Percentiles rank a stretch among this genome's conserved stretches.
These are phyloP conservation scores for Ganoderma meredithae DNA, from an alignment of 1,284 basidiomycete genomes.

Conservation along the genomic window DNA sequence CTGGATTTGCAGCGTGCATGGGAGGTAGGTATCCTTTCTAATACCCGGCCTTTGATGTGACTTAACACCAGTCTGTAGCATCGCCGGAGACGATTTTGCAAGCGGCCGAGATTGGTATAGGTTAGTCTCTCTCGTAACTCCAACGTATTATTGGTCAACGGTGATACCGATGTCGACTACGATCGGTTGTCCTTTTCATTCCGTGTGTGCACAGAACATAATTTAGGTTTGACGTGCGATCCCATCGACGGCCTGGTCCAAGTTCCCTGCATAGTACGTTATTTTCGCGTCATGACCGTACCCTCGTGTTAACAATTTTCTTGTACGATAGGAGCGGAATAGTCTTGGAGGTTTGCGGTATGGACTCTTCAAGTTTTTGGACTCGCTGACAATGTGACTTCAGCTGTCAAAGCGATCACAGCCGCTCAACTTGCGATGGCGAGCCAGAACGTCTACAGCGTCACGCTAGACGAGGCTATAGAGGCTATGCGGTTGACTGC, in stretches of 20 bases:
- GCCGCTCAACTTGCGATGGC: conserved; percentile 96
- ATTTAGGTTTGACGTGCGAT: conserved; percentile 90
- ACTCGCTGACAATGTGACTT: conserved; percentile 12
- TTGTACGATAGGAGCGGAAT: conserved; percentile 73
- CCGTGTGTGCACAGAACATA: conserved; percentile 68
- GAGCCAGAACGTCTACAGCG: conserved; percentile 85
- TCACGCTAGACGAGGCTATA: conserved; percentile 94
- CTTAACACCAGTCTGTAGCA: conserved; percentile 47
- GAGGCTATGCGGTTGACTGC: conserved; percentile 96
- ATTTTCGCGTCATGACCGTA: neutral
- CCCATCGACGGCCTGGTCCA: conserved; percentile 94
- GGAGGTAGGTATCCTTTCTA: conserved; percentile 60
- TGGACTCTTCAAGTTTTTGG: neutral
- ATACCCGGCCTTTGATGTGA: neutral
- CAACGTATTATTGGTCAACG: neutral
- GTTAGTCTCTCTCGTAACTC: conserved; percentile 47
- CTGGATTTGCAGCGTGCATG: conserved; percentile 94
- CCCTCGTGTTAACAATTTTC: conserved; percentile 1
- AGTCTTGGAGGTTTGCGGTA: conserved; percentile 74
- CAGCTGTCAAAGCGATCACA: conserved; percentile 88
- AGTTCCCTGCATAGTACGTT: conserved; percentile 89
- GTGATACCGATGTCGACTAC: neutral
- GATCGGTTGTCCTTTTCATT: conserved; percentile 16
- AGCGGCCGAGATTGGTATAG: conserved; percentile 96
- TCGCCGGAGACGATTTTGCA: conserved; percentile 83